Conservation (phyloP, 78 protist species). For the Dictyostelium purpureum region DNA sequence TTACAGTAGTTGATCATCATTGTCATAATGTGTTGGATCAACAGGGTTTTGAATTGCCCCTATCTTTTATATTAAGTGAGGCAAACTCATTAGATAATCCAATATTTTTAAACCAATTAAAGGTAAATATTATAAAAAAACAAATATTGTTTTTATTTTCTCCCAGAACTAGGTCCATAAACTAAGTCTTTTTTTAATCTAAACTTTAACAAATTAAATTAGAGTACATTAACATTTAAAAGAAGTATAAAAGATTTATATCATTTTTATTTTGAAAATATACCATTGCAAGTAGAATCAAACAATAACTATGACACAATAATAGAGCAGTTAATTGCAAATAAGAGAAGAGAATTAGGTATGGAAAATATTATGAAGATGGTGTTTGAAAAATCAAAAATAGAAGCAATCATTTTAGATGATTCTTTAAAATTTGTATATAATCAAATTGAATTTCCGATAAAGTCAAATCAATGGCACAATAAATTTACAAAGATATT, state of each 20-base stretch:
- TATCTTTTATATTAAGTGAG: background rate
- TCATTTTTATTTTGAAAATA: background rate
- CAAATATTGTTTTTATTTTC: background rate
- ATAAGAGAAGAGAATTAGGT: slow-evolving; percentile 1
- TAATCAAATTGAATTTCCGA: background rate
- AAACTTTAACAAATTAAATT: background rate
- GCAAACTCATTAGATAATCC: background rate
- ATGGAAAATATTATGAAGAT: background rate
- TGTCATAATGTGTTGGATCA: slow-evolving; percentile 63
- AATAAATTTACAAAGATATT: slow-evolving; percentile 14
- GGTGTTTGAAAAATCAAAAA: slow-evolving; percentile 7
- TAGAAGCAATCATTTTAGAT: slow-evolving; percentile 42
- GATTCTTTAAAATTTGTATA: background rate
- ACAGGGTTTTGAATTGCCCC: background rate
- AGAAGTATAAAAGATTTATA: slow-evolving; percentile 44
- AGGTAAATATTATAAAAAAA: slow-evolving; percentile 1
- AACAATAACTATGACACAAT: background rate
- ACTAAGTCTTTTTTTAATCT: background rate
- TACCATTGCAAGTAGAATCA: background rate
- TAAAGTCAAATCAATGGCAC: slow-evolving; percentile 17
- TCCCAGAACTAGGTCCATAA: no score
- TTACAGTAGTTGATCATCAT: slow-evolving; percentile 50
- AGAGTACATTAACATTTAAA: slow-evolving; percentile 50
- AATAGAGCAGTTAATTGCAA: background rate
- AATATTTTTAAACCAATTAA: slow-evolving; percentile 27